Evolutionary conservation across 192 early-diverging fungal genomes (phyloP).

Genomic region (Haplosporangium gracile): DNA sequence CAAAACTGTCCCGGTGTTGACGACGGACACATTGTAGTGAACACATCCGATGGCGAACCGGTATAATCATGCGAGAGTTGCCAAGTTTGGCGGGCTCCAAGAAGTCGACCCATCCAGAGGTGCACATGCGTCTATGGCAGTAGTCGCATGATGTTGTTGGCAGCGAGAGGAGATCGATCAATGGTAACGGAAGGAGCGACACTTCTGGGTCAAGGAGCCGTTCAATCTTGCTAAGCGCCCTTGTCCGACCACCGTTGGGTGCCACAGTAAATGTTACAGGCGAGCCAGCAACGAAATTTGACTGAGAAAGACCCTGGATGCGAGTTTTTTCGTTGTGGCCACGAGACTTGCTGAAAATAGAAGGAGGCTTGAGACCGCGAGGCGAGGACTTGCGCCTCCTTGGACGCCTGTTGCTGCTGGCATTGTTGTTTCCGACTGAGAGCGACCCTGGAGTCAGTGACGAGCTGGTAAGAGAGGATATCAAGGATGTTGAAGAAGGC

Average conservation of each 20-base stretch:
- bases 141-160: slow-evolving; percentile 41
- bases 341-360: slow-evolving; percentile 13
- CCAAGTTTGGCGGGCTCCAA: slow-evolving; percentile 45
- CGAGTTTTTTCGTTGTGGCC: neutral
- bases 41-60: slow-evolving; percentile 46
- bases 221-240: slow-evolving; percentile 12
- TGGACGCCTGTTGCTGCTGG: neutral
- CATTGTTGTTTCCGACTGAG: neutral
- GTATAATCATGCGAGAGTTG: slow-evolving; percentile 31
- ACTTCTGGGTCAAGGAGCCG: slow-evolving; percentile 36
- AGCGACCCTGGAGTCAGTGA: neutral
- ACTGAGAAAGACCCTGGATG: neutral
- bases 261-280: neutral
- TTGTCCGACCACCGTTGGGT: neutral
- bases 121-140: slow-evolving; percentile 42
- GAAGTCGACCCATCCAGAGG: slow-evolving; percentile 50
- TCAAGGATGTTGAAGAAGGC: slow-evolving; percentile 14
- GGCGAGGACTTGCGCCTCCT: slow-evolving; percentile 19
- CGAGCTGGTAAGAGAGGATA: slow-evolving; percentile 1
- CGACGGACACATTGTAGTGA: slow-evolving; percentile 38
- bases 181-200: slow-evolving; percentile 22
- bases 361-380: slow-evolving; percentile 12
- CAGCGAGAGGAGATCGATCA: slow-evolving; percentile 26
- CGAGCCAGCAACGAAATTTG: neutral
- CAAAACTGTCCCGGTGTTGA: slow-evolving; percentile 47